Conservation (phyloP, 805 yeast species). For the Candida stauntonica region DNA sequence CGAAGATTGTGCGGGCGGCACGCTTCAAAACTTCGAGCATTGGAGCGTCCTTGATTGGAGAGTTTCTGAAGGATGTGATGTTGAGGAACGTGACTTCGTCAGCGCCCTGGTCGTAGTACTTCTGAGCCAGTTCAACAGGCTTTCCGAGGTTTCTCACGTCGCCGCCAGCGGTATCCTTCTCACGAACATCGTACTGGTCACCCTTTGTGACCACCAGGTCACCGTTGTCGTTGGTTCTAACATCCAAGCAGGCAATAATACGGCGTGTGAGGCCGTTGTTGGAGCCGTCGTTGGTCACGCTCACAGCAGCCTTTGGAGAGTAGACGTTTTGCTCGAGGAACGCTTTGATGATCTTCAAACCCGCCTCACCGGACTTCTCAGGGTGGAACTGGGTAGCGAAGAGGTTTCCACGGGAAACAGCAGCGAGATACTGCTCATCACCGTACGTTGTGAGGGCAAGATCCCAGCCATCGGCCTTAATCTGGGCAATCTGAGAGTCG, state of each 20-base stretch:
- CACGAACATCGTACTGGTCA: conserved; percentile 96
- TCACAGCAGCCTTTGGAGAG: conserved; percentile 17
- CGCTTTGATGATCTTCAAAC: conserved; percentile 67
- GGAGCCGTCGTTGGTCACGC: conserved; percentile 32
- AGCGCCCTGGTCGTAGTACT: conserved; percentile 90
- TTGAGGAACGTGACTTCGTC: conserved; percentile 95
- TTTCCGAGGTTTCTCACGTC: conserved; percentile 91
- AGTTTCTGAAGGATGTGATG: conserved; percentile 92
- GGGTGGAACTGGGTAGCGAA: conserved; percentile 99
- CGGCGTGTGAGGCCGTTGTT: conserved; percentile 77
- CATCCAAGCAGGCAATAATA: conserved; percentile 94
- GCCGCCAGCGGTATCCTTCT: conserved; percentile 48
- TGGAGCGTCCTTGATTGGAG: conserved; percentile 90
- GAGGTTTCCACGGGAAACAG: conserved; percentile 68
- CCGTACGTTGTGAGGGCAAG: conserved; percentile 73
- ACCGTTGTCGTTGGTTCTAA: conserved; percentile 90
- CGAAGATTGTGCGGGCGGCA: conserved; percentile 89
- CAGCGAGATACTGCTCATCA: conserved; percentile 75
- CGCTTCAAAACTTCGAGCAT: conserved; percentile 84
- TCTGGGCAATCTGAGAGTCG: conserved; percentile 30
- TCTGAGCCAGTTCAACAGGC: conserved; percentile 91
- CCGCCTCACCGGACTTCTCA: conserved; percentile 94
- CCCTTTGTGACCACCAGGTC: conserved; percentile 98
- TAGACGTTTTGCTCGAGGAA: conserved; percentile 47
- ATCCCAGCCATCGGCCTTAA: conserved; percentile 55